Evolutionary conservation across 768 basidiomycete genomes (phyloP).

Genomic region (Mycena haematopus): DNA sequence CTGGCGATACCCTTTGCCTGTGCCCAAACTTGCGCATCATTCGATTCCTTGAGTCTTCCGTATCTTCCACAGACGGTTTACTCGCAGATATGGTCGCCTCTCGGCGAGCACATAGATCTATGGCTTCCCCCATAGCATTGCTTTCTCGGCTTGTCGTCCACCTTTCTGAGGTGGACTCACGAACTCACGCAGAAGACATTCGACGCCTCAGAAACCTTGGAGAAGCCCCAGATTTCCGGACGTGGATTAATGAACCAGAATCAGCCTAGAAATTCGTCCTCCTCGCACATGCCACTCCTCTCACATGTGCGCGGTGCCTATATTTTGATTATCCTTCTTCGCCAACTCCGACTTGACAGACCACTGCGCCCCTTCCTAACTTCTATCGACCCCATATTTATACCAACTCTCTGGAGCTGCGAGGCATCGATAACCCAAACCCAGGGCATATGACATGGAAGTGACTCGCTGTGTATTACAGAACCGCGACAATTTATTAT

Average conservation of each 20-base stretch:
- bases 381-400: not conserved
- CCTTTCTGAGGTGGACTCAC: constrained; percentile 12
- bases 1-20: not conserved
- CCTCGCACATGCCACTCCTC: not conserved
- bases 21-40: constrained; percentile 23
- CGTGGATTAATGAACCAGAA: constrained; percentile 23
- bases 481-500: not conserved
- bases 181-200: constrained; percentile 10
- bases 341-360: not conserved
- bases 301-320: not conserved
- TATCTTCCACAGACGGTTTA: constrained; percentile 17
- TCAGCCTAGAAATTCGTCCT: not conserved
- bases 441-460: not conserved
- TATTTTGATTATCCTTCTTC: not conserved
- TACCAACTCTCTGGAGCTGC: not conserved
- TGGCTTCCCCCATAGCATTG: not conserved
- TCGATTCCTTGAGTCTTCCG: constrained; percentile 18
- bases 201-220: constrained; percentile 11
- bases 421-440: not conserved
- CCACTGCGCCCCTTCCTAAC: not conserved
- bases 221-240: not conserved
- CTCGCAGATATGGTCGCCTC: constrained; percentile 25
- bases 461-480: not conserved
- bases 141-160: constrained; percentile 18
- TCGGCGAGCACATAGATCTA: not conserved